These are phyloP conservation scores for Debaryomycetaceae sp. DNA, from an alignment of 1,139 yeast species.

Conservation along the genomic window DNA sequence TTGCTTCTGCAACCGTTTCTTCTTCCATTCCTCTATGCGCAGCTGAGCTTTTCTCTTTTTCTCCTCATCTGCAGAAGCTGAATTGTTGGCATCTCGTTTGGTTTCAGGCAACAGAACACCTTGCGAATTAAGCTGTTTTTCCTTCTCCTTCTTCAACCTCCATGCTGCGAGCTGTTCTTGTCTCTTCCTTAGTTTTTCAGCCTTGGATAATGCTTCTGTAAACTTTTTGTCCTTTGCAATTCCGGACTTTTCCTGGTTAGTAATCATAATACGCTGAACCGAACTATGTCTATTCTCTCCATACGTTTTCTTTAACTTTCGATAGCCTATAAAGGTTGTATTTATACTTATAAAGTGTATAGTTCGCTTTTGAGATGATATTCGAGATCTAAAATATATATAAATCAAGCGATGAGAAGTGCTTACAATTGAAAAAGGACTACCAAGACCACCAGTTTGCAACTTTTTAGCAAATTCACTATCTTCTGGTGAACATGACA, in stretches of 20 bases:
- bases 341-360: no score
- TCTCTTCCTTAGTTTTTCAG: conserved; percentile 33
- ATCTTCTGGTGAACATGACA: no score
- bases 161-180: conserved; percentile 41
- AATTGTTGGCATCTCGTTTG: not conserved
- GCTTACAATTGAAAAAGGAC: no score
- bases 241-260: conserved; percentile 6
- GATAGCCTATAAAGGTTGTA: no score
- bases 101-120: not conserved
- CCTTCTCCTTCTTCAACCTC: conserved; percentile 35
- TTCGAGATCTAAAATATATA: no score
- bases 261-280: not conserved
- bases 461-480: no score
- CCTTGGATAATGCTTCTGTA: conserved; percentile 19
- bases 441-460: no score
- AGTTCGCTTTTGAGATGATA: no score
- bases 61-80: conserved; percentile 8
- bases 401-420: no score
- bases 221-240: conserved; percentile 4
- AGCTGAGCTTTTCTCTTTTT: conserved; percentile 21
- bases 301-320: conserved; percentile 26
- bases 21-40: conserved; percentile 42
- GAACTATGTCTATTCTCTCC: conserved; percentile 35
- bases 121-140: conserved; percentile 8
- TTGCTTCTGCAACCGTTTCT: conserved; percentile 16